Base-by-base conservation (phyloP, 805 yeast species). In the Candida mattraensis region DNA sequence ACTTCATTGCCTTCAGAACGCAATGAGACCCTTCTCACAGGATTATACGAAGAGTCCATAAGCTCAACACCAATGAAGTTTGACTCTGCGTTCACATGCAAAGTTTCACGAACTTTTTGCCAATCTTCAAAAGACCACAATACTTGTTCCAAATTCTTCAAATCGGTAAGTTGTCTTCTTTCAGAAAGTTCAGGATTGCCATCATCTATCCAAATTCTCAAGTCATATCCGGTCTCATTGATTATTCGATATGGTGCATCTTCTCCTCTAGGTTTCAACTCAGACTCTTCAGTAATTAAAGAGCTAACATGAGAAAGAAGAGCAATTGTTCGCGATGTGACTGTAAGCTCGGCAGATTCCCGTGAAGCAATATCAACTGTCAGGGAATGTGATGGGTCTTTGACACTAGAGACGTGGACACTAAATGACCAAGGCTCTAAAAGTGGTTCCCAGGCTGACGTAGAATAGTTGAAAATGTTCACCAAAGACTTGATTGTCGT, bases 41-140 rank as follows among this genome's bases (percentile, higher is more conserved):
- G 67, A 5, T 72, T 72, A 53, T 81, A 89, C 0, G 64, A 64
- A 0, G 85, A 70, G 24, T 68, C 79, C 2, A 74, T 28, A 16
- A 89, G 58, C 28, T 70, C 67, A n/a, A 89, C 68, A 0, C 84
- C 87, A 19, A 91, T 60, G 3, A 70, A 64, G 29, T 78, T 80
- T n/a, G 67, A 69, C 13, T 72, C 75, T 26, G 72, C 76, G 37
- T 83, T 83, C 4, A 83, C 75, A 42, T 76, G 80, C 37, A 89
- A 64, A 37, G 79, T 78, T 53, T 91, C 96, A 59, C 99, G 80
- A 16, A 88, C 74, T 19, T 72, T 71, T 43, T 86, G 71, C 97
- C 98, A 93, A 54, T 91, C 96, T 51, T 89, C 95, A 65, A 94
- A 94, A 25, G 88, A 80, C 97, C 98, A 93, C 1, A 86, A 83